phyloP scores from a whole-genome alignment of 148 eudicot species.

The Rhododendron molle region DNA sequence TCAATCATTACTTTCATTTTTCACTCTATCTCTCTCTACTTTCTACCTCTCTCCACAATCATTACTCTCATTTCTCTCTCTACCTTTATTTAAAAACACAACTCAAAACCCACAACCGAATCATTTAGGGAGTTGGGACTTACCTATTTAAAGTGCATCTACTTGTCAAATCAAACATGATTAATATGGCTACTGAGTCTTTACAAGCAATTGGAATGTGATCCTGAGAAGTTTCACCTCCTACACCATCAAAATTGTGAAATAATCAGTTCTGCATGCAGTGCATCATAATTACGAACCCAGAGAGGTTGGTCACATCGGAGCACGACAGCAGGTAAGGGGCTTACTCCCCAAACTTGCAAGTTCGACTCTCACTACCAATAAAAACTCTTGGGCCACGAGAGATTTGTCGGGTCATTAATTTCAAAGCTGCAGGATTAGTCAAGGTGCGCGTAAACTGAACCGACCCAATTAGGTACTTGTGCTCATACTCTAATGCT shows the following conservation, averaged over 20 bases:
- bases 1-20: too few species aligned
- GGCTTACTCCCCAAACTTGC: background rate
- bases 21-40: too few species aligned
- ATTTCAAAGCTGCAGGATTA: too few species aligned
- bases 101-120: too few species aligned
- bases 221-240: slow-evolving; percentile 29
- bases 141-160: slow-evolving; percentile 63
- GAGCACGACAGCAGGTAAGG: background rate
- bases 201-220: slow-evolving; percentile 47
- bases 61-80: too few species aligned
- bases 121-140: background rate
- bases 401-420: background rate
- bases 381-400: background rate
- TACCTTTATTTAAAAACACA: too few species aligned
- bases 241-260: slow-evolving; percentile 15
- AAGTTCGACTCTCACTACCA: background rate
- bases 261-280: background rate
- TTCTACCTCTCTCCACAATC: too few species aligned
- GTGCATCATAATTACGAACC: background rate
- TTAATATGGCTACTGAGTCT: slow-evolving; percentile 63
- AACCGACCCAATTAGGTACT: background rate
- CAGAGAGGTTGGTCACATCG: background rate
- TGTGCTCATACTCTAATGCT: background rate
- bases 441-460: background rate
- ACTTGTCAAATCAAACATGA: slow-evolving; percentile 78